Base-by-base conservation (phyloP, 176 grass and related monocot species). In the Guadua angustifolia region DNA sequence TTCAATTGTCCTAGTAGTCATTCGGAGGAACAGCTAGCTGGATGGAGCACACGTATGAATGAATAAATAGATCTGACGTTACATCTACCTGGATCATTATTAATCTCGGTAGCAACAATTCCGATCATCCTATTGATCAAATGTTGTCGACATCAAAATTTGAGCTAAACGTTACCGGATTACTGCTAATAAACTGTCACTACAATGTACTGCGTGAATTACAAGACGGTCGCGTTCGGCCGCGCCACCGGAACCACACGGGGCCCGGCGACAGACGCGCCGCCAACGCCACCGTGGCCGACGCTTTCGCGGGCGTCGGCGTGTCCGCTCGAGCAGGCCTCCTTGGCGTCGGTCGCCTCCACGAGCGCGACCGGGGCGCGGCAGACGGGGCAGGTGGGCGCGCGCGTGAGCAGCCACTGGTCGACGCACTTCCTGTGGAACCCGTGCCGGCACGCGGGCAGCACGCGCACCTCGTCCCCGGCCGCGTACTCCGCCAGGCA, bases 351-450 rank as follows among this genome's bases (percentile, higher is more conserved):
- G 25, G 2, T 0, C 7, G 1, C 71, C 24, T 86, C 71, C 6
- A 55, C 45, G 57, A 21, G 46, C 32, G 65, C 38, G 73, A 86
- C 46, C 10, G 47, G 1, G 16, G 45, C 51, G 42, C 90, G 90
- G 74, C 90, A 89, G 0, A 89, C 36, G 6, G 90, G 90, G 79
- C 87, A 89, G 42, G 83, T 83, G 19, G 74, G 75, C 69, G 75
- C 69, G 24, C 84, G 79, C 46, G 64, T 75, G 84, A 89, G 84
- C 62, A 92, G 70, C 90, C 90, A 92, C 17, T 60, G 79, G 56
- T 92, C 91, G 25, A 92, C 84, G 84, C 91, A 92, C 4, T 87
- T 69, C 46, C 62, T 60, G 71, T 92, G 90, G 87, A 89, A 92
- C 8, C 69, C 76, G 47, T 89, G 90, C 12, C 71, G 2, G 75